A percentile compares a stretch with the other conserved stretches of the same genome.
These are phyloP conservation scores for Sporothrix dimorphospora DNA, from an alignment of 2,329 filamentous ascomycete genomes.

Conservation along the genomic window DNA sequence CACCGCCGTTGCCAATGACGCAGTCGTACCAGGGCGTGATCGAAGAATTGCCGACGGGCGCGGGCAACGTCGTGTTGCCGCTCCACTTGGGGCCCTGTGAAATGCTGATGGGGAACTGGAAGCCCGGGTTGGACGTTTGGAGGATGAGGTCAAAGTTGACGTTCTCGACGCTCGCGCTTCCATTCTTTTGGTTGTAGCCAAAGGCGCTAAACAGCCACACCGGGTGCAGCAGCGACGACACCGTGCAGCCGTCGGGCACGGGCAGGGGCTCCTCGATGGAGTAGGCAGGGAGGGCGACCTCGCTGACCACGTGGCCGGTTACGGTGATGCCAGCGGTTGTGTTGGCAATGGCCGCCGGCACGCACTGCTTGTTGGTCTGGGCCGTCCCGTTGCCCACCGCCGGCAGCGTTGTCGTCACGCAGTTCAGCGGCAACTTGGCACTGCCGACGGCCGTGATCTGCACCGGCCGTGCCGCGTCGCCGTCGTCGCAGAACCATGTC, in stretches of 20 bases:
- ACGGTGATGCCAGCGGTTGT: not conserved
- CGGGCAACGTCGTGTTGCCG: conserved; percentile 9
- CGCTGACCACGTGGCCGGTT: not conserved
- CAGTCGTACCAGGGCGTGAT: conserved; percentile 13
- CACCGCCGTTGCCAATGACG: conserved; percentile 14
- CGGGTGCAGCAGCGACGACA: conserved; percentile 12
- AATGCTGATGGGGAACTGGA: conserved; percentile 14
- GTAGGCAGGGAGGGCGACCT: not conserved
- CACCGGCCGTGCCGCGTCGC: not conserved
- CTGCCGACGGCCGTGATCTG: conserved; percentile 3
- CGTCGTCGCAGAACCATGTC: not conserved
- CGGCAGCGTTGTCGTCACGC: not conserved
- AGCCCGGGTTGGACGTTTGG: conserved; percentile 15
- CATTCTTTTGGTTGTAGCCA: conserved; percentile 4
- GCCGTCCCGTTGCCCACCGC: not conserved
- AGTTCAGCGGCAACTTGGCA: not conserved
- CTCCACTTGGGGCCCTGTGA: not conserved
- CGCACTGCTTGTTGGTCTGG: conserved; percentile 2
- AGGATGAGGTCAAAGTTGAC: conserved; percentile 5
- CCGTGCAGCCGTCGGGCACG: not conserved
- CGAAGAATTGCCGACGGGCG: not conserved
- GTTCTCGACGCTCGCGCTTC: not conserved
- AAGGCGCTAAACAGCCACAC: not conserved
- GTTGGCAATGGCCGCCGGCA: not conserved
- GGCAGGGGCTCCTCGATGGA: not conserved